Base-by-base conservation (phyloP, 257 asterid genomes). In the Vinca minor region DNA sequence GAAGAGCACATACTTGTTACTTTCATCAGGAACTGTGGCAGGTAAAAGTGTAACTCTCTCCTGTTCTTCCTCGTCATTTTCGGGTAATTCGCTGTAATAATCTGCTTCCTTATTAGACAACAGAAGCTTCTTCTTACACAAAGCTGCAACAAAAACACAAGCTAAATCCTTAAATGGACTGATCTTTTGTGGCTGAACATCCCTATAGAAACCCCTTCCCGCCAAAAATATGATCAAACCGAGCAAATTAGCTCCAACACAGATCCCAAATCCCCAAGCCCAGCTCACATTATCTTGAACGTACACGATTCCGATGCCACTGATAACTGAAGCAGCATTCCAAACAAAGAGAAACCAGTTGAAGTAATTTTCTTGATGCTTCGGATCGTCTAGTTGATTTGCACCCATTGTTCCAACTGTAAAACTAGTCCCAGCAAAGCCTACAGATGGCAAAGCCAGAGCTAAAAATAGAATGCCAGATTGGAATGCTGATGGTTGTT, bases 371-470 rank as follows among this genome's bases (percentile, higher is more conserved):
- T 72, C 77, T 52, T 68, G 88, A 59, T 80, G 81, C 66, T 75
- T 74, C 10, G 85, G 69, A 29, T 54, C 69, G 26, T 76, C 69
- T 10, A 84, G 76, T 55, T 87, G 95, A 28, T 84, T 80, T 0
- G 95, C 95, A 17, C 95, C 95, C 87, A 87, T 81, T 12, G 93
- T 69, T 31, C 81, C 95, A 3, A 85, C 72, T 6, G 87, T 79
- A 76, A 79, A 85, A 39, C 95, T 85, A 0, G 86, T 76, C 15
- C 89, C 95, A 7, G 87, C 85, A 12, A 59, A 75, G 2, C 94
- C 95, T 0, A 87, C 62, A 32, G 86, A 68, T 0, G 80, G 67
- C 2, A 87, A 79, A 12, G 82, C 84, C 62, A 87, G 47, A 36
- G 77, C 85, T 1, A 79, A 74, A 56, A 79, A 87, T n/a, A 85